Evolutionary conservation across 1,139 yeast genomes (phyloP).

Genomic region (Yamadazyma sp.): DNA sequence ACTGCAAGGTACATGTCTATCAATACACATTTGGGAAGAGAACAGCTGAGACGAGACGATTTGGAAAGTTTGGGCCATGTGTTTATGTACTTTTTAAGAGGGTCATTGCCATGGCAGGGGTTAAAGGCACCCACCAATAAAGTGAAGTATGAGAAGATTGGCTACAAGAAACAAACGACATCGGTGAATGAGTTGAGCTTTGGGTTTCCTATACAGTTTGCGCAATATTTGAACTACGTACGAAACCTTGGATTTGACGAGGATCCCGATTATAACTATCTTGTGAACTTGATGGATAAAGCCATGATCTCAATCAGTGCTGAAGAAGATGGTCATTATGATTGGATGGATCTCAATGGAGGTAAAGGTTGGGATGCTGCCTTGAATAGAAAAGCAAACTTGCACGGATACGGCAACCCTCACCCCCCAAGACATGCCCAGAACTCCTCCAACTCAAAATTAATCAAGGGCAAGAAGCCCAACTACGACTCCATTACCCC

Average conservation of each 20-base stretch:
- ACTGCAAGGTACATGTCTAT: constrained; percentile 68
- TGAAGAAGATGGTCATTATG: constrained; percentile 66
- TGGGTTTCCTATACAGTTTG: constrained; percentile 75
- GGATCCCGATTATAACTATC: constrained; percentile 68
- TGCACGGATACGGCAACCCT: constrained; percentile 79
- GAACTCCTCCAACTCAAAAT: constrained; percentile 10
- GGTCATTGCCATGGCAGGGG: constrained; percentile 60
- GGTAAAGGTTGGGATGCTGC: constrained; percentile 85
- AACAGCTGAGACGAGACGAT: constrained; percentile 64
- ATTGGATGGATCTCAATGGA: constrained; percentile 81
- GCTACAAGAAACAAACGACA: constrained; percentile 73
- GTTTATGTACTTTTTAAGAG: constrained; percentile 60
- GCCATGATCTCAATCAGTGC: constrained; percentile 31
- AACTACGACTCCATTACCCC: constrained; percentile 29
- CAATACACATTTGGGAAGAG: constrained; percentile 64
- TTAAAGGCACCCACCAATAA: constrained; percentile 77
- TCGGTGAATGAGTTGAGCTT: constrained; percentile 66
- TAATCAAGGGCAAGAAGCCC: constrained; percentile 14
- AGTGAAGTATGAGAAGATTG: constrained; percentile 79
- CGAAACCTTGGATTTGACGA: constrained; percentile 74
- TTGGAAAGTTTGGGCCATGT: constrained; percentile 65
- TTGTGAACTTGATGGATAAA: constrained; percentile 42
- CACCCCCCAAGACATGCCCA: constrained; percentile 47
- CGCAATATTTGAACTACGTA: constrained; percentile 71
- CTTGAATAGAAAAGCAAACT: constrained; percentile 73